Conservation (phyloP, 2,329 filamentous ascomycete genomes). For the Drechslera avenae region DNA sequence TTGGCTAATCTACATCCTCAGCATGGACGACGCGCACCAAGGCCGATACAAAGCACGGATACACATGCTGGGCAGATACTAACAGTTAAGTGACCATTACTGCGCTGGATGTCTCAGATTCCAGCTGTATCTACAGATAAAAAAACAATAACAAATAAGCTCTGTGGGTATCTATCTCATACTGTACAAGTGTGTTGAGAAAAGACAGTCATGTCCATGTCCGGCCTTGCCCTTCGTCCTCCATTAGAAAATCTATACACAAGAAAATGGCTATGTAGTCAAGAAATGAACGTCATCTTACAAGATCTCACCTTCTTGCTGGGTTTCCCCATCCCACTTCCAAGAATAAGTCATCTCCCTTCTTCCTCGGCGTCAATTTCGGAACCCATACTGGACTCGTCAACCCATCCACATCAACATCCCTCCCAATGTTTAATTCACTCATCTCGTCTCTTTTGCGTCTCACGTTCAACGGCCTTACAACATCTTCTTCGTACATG, state of each 20-base stretch:
- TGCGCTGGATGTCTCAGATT: too few relatives aligned
- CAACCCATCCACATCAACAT: slow-evolving; percentile 26
- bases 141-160: slow-evolving; percentile 5
- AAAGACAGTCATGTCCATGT: slow-evolving; percentile 7
- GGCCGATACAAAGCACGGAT: not conserved
- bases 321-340: slow-evolving; percentile 41
- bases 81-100: not conserved
- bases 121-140: not conserved
- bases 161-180: slow-evolving; percentile 18
- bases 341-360: slow-evolving; percentile 67
- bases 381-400: slow-evolving; percentile 65
- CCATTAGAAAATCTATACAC: slow-evolving; percentile 11
- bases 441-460: slow-evolving; percentile 22
- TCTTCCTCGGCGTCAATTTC: slow-evolving; percentile 67
- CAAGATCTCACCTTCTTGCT: slow-evolving; percentile 1
- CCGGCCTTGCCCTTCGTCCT: not conserved
- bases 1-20: slow-evolving; percentile 2
- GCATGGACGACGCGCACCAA: slow-evolving; percentile 2
- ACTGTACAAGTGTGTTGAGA: slow-evolving; percentile 10
- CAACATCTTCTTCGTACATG: slow-evolving; percentile 31
- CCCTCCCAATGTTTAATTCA: slow-evolving; percentile 24
- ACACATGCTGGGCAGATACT: not conserved
- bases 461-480: slow-evolving; percentile 37
- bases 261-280: slow-evolving; percentile 10
- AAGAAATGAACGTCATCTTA: slow-evolving; percentile 3